A percentile compares a stretch with the other conserved stretches of the same genome.
phyloP scores from a whole-genome alignment of 2,329 filamentous ascomycete species.

The Sporothrix dimorphospora region DNA sequence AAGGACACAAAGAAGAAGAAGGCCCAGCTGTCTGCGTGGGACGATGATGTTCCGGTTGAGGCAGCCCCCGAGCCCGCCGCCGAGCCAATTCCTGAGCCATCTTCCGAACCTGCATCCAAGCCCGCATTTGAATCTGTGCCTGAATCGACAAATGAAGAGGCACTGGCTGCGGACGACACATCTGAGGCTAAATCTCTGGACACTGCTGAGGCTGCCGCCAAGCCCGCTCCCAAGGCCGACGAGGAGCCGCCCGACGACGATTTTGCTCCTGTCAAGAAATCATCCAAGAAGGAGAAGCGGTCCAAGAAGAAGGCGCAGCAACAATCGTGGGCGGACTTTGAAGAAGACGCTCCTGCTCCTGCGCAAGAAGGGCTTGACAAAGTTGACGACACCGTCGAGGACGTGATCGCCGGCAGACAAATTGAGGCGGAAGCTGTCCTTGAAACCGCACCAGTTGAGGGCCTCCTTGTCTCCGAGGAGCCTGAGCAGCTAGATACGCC shows the following conservation, averaged over 20 bases:
- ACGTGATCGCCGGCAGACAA: not conserved
- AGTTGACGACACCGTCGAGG: not conserved
- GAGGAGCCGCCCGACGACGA: not conserved
- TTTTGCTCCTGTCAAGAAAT: not conserved
- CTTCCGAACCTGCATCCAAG: not conserved
- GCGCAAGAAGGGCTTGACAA: not conserved
- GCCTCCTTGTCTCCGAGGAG: not conserved
- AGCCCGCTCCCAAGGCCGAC: not conserved
- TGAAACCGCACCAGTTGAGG: conserved; percentile 6
- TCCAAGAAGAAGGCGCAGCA: conserved; percentile 20
- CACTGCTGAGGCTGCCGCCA: not conserved
- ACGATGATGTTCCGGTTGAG: conserved; percentile 22
- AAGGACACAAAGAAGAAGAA: conserved; percentile 30
- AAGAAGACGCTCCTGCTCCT: not conserved
- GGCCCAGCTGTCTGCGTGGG: not conserved
- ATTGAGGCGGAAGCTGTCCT: not conserved
- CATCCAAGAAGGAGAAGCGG: conserved; percentile 23
- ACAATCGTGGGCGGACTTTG: conserved; percentile 17
- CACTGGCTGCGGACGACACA: not conserved
- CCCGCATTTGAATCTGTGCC: not conserved
- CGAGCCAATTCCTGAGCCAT: not conserved
- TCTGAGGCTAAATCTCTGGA: not conserved
- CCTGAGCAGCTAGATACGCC: not conserved
- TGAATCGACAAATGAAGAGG: not conserved
- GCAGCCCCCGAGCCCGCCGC: not conserved